These are phyloP conservation scores for Chaetomium strumarium DNA, from an alignment of 2,329 filamentous ascomycete species.

Conservation along the genomic window DNA sequence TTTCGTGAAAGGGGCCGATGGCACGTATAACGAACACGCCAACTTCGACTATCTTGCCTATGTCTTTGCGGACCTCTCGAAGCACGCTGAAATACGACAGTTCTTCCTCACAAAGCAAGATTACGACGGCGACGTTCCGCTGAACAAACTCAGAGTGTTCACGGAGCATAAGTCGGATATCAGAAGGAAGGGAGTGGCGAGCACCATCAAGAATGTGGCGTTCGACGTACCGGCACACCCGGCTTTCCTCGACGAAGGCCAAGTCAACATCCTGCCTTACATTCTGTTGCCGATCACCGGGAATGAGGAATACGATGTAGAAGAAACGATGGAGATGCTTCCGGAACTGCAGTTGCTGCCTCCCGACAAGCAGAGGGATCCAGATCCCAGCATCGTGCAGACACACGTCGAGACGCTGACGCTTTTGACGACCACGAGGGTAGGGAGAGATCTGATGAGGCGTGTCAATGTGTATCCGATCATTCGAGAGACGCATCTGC, in stretches of 20 bases:
- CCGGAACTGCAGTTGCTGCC: conserved; percentile 85
- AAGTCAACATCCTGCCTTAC: conserved; percentile 80
- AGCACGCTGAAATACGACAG: conserved; percentile 65
- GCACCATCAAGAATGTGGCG: conserved; percentile 87
- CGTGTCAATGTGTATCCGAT: conserved; percentile 81
- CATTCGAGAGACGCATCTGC: conserved; percentile 75
- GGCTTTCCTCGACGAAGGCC: conserved; percentile 62
- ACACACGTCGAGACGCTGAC: conserved; percentile 87
- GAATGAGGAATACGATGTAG: conserved; percentile 78
- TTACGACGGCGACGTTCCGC: conserved; percentile 78
- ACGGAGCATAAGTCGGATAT: conserved; percentile 83
- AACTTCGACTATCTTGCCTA: conserved; percentile 93
- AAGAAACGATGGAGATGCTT: conserved; percentile 81
- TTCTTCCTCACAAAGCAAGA: conserved; percentile 69
- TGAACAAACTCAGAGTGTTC: conserved; percentile 90
- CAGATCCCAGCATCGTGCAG: conserved; percentile 68
- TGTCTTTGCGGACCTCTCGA: conserved; percentile 87
- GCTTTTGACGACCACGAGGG: conserved; percentile 70
- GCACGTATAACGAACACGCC: conserved; percentile 75
- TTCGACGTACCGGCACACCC: conserved; percentile 75
- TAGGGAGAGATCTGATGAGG: conserved; percentile 69
- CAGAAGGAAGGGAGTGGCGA: conserved; percentile 87
- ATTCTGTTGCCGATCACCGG: conserved; percentile 83
- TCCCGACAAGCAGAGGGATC: conserved; percentile 81
- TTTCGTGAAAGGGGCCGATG: conserved; percentile 86